Percentiles rank a stretch among this genome's conserved stretches.
phyloP scores from a whole-genome alignment of 805 yeast genomes.

The Candida sakaeoensis region DNA sequence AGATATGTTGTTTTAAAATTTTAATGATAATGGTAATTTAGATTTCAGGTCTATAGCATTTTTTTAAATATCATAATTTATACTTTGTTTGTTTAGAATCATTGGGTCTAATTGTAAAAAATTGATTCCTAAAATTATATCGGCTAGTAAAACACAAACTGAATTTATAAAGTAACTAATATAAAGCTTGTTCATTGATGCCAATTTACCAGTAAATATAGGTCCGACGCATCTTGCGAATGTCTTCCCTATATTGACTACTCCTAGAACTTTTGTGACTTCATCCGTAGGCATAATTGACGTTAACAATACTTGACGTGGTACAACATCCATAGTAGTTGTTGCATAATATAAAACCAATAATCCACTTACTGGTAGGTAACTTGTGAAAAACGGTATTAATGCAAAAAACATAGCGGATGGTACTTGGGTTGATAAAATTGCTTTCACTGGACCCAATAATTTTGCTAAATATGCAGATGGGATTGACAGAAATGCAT shows the following conservation, averaged over 20 bases:
- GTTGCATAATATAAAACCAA: slow-evolving; percentile 58
- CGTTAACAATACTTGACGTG: slow-evolving; percentile 77
- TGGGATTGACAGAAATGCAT: slow-evolving; percentile 69
- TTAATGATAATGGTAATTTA: not conserved
- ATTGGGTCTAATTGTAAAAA: slow-evolving; percentile 40
- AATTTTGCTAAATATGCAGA: slow-evolving; percentile 65
- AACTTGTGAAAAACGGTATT: slow-evolving; percentile 19
- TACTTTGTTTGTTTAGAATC: slow-evolving; percentile 18
- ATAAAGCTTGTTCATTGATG: slow-evolving; percentile 45
- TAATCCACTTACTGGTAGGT: slow-evolving; percentile 43
- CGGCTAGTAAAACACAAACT: slow-evolving; percentile 47
- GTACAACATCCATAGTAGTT: slow-evolving; percentile 86
- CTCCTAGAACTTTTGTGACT: slow-evolving; percentile 74
- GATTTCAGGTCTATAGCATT: slow-evolving; percentile 1
- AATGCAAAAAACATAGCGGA: slow-evolving; percentile 61
- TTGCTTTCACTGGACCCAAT: slow-evolving; percentile 78
- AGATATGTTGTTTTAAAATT: slow-evolving; percentile 21
- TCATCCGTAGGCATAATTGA: slow-evolving; percentile 60
- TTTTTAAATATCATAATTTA: not conserved
- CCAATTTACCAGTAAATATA: slow-evolving; percentile 69
- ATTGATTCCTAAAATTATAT: slow-evolving; percentile 38
- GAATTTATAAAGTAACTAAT: slow-evolving; percentile 53
- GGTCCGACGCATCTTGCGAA: slow-evolving; percentile 84
- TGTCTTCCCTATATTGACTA: slow-evolving; percentile 83
- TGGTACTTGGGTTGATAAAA: slow-evolving; percentile 71